phyloP scores from a whole-genome alignment of 2,329 filamentous ascomycete genomes.

The Chalara sp. region DNA sequence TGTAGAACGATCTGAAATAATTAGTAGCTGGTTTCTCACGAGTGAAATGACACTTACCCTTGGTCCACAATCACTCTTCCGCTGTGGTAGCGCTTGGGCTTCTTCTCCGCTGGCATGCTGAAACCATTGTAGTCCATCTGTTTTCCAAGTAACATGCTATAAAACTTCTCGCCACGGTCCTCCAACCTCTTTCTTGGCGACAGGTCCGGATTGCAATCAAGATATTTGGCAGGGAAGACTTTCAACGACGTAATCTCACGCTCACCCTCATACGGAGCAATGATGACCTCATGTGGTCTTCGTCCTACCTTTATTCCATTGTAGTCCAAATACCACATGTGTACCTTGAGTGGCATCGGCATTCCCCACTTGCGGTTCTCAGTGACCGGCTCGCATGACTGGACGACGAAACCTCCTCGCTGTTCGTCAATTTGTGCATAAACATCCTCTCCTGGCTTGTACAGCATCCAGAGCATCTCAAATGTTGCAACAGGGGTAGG shows the following conservation, averaged over 20 bases:
- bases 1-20: too few species aligned
- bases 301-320: constrained; percentile 21
- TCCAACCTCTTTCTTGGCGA: constrained; percentile 14
- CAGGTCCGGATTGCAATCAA: constrained; percentile 9
- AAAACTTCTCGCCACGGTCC: constrained; percentile 18
- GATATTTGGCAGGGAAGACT: constrained; percentile 18
- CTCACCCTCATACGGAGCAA: constrained; percentile 22
- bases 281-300: constrained; percentile 16
- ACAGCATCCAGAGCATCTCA: constrained; percentile 20
- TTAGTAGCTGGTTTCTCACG: too few species aligned
- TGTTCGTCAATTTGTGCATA: constrained; percentile 15
- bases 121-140: constrained; percentile 20
- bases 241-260: constrained; percentile 22
- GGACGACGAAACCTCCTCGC: constrained; percentile 13
- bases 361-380: constrained; percentile 9
- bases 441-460: constrained; percentile 18
- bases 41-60: neutral
- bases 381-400: constrained; percentile 7
- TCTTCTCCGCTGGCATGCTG: constrained; percentile 15
- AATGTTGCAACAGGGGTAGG: constrained; percentile 15
- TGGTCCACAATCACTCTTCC: constrained; percentile 17
- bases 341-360: constrained; percentile 14
- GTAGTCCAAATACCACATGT: constrained; percentile 26
- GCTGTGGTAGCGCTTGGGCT: constrained; percentile 16
- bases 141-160: constrained; percentile 15